These are phyloP conservation scores for Corymbia calophylla DNA, from an alignment of 441 rosid genomes.

Conservation along the genomic window DNA sequence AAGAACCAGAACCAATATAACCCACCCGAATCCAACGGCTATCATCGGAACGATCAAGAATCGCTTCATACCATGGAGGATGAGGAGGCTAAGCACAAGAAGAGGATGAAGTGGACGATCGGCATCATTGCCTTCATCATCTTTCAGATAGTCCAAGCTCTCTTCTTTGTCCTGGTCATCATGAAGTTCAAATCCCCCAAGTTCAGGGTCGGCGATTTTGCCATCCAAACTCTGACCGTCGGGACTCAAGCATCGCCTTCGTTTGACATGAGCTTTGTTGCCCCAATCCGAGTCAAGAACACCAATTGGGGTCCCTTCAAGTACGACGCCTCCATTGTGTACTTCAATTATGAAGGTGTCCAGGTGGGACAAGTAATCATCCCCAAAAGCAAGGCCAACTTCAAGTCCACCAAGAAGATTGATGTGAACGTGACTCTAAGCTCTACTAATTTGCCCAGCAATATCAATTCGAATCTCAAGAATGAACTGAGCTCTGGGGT, in stretches of 20 bases:
- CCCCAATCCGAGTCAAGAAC: background rate
- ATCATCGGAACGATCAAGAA: background rate
- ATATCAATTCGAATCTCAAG: background rate
- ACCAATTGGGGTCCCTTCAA: background rate
- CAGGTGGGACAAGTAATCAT: background rate
- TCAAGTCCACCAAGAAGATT: conserved; percentile 3
- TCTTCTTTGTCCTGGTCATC: background rate
- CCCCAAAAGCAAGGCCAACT: conserved; percentile 7
- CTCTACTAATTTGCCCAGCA: background rate
- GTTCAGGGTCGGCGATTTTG: background rate
- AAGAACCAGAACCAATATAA: background rate
- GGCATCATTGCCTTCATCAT: background rate
- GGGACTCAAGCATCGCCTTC: background rate
- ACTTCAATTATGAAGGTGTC: background rate
- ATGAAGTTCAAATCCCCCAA: background rate
- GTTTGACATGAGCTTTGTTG: background rate
- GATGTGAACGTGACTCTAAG: background rate
- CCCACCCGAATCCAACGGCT: background rate
- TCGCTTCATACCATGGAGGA: background rate
- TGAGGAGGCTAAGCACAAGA: background rate
- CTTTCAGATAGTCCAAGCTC: background rate
- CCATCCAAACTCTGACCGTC: background rate
- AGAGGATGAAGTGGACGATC: background rate
- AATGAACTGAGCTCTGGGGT: background rate
- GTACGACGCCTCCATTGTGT: conserved; percentile 4